These are phyloP conservation scores for Pterula multifida DNA, from an alignment of 1,284 basidiomycete genomes.

Conservation along the genomic window DNA sequence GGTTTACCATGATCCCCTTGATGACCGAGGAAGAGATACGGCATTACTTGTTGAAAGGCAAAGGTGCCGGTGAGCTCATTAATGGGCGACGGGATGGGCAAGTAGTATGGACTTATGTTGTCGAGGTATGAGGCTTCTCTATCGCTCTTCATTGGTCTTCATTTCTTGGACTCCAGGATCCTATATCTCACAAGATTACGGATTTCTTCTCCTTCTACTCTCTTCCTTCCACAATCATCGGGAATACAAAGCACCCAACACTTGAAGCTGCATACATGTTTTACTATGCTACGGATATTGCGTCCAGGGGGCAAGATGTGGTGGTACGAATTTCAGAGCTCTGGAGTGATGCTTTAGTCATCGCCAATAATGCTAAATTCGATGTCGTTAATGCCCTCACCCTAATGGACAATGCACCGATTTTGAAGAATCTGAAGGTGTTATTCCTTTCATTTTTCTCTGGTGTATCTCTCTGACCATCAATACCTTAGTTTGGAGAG, in stretches of 20 bases:
- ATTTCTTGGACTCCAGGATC: slow-evolving; percentile 41
- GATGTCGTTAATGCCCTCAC: slow-evolving; percentile 96
- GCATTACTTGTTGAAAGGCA: slow-evolving; percentile 85
- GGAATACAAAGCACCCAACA: slow-evolving; percentile 44
- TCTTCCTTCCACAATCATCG: slow-evolving; percentile 85
- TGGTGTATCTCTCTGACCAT: neutral
- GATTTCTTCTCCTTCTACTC: slow-evolving; percentile 98
- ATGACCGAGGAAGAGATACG: slow-evolving; percentile 73
- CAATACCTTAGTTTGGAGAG: slow-evolving; percentile 61
- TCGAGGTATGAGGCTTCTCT: slow-evolving; percentile 56
- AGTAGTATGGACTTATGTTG: slow-evolving; percentile 94
- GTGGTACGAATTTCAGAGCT: slow-evolving; percentile 66
- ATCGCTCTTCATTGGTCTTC: slow-evolving; percentile 1
- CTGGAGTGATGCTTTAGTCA: slow-evolving; percentile 66
- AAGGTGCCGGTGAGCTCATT: slow-evolving; percentile 50
- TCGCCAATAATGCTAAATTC: slow-evolving; percentile 77
- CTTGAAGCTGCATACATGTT: slow-evolving; percentile 90
- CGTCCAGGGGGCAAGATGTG: slow-evolving; percentile 48
- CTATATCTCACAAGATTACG: slow-evolving; percentile 73
- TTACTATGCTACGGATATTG: slow-evolving; percentile 73
- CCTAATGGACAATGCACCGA: slow-evolving; percentile 84
- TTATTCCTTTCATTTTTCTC: slow-evolving; percentile 9
- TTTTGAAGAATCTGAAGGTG: slow-evolving; percentile 78
- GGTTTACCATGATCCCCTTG: slow-evolving; percentile 79
- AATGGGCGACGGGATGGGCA: slow-evolving; percentile 55